Evolutionary conservation across 768 basidiomycete species (phyloP).

Genomic region (Boletus subparvulus): DNA sequence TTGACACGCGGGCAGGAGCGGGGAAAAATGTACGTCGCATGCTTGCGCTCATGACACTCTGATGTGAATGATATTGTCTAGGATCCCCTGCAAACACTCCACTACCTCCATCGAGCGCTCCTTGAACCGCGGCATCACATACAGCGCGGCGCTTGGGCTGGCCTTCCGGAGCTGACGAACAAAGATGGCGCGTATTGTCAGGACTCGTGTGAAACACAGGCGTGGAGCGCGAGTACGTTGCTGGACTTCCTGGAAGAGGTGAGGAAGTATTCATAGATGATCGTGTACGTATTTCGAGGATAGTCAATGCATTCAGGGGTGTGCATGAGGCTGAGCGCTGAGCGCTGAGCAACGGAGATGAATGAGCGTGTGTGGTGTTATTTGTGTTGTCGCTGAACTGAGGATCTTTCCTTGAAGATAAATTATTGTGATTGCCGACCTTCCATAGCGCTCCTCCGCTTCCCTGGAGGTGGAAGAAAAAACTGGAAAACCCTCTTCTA

Average conservation of each 20-base stretch:
- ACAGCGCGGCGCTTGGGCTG: conserved; percentile 83
- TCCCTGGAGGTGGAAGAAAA: conserved; percentile 18
- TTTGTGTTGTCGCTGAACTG: conserved; percentile 19
- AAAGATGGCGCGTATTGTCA: conserved; percentile 76
- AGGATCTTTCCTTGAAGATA: conserved; percentile 7
- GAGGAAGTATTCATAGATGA: conserved; percentile 17
- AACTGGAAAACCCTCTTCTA: conserved; percentile 27
- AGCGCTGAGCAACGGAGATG: conserved; percentile 6
- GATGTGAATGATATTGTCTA: conserved; percentile 29
- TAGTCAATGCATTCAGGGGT: not conserved
- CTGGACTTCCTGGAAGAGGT: conserved; percentile 86
- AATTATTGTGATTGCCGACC: conserved; percentile 17
- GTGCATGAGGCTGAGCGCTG: not conserved
- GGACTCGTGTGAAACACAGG: conserved; percentile 93
- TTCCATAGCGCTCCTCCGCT: conserved; percentile 12
- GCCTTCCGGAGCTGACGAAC: conserved; percentile 91
- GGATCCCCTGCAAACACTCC: conserved; percentile 70
- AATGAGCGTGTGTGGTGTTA: conserved; percentile 24
- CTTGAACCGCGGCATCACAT: conserved; percentile 73
- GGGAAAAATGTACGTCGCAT: conserved; percentile 60
- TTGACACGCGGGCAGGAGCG: conserved; percentile 68
- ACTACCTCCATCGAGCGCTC: conserved; percentile 75
- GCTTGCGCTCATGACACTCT: not conserved
- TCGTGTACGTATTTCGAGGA: not conserved
- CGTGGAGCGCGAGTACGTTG: conserved; percentile 93